Conservation (phyloP, 2,329 filamentous ascomycete species). For the Colletotrichum nymphaeae region DNA sequence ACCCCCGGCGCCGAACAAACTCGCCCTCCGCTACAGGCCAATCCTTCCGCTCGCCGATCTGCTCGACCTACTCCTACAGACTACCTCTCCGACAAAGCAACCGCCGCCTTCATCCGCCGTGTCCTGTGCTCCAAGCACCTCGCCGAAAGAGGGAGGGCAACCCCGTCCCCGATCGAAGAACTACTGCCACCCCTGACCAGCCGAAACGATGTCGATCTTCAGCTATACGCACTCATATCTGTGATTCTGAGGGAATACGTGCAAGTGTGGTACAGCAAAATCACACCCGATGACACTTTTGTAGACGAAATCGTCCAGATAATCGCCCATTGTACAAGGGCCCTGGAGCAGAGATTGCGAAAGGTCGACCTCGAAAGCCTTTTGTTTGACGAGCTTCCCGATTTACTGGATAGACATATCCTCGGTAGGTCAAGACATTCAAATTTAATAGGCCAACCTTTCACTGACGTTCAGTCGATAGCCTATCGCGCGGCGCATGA, state of each 20-base stretch:
- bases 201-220: constrained; percentile 91
- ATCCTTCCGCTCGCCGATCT: constrained; percentile 40
- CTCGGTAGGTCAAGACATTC: constrained; percentile 64
- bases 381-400: constrained; percentile 88
- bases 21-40: constrained; percentile 39
- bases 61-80: constrained; percentile 53
- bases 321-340: constrained; percentile 90
- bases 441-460: neutral
- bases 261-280: constrained; percentile 91
- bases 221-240: constrained; percentile 92
- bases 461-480: constrained; percentile 4
- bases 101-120: constrained; percentile 82
- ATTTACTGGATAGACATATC: constrained; percentile 83
- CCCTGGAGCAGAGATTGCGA: constrained; percentile 85
- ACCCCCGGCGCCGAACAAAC: constrained; percentile 39
- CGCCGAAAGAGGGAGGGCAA: constrained; percentile 65
- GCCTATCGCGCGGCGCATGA: constrained; percentile 79
- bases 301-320: constrained; percentile 89
- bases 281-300: constrained; percentile 90
- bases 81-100: constrained; percentile 81
- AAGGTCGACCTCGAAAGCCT: constrained; percentile 86
- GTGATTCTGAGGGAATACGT: constrained; percentile 92
- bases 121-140: constrained; percentile 82
- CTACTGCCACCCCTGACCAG: constrained; percentile 91
- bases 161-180: constrained; percentile 76